A percentile compares a stretch with the other conserved stretches of the same genome.
These are phyloP conservation scores for Coccinonectria pachysandricola DNA, from an alignment of 2,329 filamentous ascomycete genomes.

Conservation along the genomic window DNA sequence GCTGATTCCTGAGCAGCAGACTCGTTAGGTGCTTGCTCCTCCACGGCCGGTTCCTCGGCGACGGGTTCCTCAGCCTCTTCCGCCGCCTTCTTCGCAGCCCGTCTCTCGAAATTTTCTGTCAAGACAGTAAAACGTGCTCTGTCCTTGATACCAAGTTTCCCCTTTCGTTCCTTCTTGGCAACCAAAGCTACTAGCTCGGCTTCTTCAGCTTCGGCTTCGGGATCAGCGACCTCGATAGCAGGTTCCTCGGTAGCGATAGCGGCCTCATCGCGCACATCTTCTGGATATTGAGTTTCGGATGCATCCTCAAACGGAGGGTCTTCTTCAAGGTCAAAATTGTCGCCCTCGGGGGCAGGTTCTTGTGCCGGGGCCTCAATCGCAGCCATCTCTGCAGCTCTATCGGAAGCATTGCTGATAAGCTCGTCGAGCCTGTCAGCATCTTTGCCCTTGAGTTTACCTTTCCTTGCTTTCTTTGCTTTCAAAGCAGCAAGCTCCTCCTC, in stretches of 20 bases:
- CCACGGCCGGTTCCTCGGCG: constrained; percentile 15
- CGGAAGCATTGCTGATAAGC: constrained; percentile 10
- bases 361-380: constrained; percentile 24
- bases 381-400: constrained; percentile 17
- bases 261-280: too few species aligned
- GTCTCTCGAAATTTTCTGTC: constrained; percentile 23
- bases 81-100: constrained; percentile 20
- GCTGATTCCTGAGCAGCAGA: constrained; percentile 11
- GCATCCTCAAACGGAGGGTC: too few species aligned
- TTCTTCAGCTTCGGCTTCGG: constrained; percentile 19
- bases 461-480: neutral
- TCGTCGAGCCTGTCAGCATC: constrained; percentile 11
- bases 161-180: constrained; percentile 40
- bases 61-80: constrained; percentile 4
- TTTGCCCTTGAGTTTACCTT: constrained; percentile 6
- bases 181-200: constrained; percentile 31
- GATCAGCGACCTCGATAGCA: constrained; percentile 4
- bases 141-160: constrained; percentile 34
- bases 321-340: too few species aligned
- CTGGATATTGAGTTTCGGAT: too few species aligned
- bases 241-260: too few species aligned
- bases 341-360: too few species aligned
- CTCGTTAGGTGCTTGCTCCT: constrained; percentile 7
- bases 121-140: constrained; percentile 33
- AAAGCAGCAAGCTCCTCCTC: neutral